phyloP scores from a whole-genome alignment of 139 green algal genomes.

The Monoraphidium neglectum region DNA sequence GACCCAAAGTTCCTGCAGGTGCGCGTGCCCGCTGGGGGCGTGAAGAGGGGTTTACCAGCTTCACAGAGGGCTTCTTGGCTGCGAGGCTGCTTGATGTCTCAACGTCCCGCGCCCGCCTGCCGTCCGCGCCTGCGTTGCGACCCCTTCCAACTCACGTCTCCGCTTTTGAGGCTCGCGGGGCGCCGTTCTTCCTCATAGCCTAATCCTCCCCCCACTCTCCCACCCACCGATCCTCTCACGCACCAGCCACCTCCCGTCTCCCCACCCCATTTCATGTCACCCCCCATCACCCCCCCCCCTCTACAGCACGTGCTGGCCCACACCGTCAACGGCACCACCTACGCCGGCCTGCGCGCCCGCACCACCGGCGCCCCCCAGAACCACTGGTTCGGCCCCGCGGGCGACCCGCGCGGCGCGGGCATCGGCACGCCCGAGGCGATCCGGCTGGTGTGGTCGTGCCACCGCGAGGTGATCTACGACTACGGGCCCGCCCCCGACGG shows the following conservation, averaged over 20 bases:
- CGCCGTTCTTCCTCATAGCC: no score
- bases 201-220: no score
- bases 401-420: constrained; percentile 91
- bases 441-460: constrained; percentile 92
- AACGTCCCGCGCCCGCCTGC: no score
- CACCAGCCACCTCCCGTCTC: no score
- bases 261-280: neutral
- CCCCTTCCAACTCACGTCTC: no score
- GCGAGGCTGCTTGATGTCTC: no score
- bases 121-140: no score
- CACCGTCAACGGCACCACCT: constrained; percentile 99
- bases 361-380: constrained; percentile 97
- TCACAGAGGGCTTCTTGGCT: no score
- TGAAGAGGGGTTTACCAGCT: no score
- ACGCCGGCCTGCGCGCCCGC: constrained; percentile 84
- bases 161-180: no score
- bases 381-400: constrained; percentile 97
- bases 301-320: constrained; percentile 84
- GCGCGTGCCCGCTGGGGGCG: no score
- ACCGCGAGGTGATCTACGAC: constrained; percentile 89
- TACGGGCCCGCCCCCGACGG: constrained; percentile 56
- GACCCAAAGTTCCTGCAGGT: constrained; percentile 62
- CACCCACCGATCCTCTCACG: no score
- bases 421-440: constrained; percentile 98
- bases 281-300: neutral